Evolutionary conservation across 202 grass and related monocot species (phyloP).

Genomic region (Panicum hallii): DNA sequence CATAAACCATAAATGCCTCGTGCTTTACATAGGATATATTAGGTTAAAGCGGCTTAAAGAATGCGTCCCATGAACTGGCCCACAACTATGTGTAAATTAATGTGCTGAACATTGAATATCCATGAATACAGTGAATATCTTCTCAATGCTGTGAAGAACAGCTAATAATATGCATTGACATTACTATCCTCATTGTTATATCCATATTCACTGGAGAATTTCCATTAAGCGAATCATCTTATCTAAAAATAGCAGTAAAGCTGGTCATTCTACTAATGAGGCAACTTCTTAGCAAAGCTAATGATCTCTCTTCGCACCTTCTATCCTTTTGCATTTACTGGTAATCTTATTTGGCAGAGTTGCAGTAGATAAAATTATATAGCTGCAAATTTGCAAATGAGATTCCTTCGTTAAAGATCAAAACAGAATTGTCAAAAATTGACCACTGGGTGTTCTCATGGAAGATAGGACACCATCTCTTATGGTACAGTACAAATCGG

Average conservation of each 20-base stretch:
- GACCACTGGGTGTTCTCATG: not conserved
- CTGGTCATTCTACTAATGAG: not conserved
- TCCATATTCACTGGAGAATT: conserved; percentile 6
- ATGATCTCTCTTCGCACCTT: conserved; percentile 7
- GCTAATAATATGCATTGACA: not conserved
- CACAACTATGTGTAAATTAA: conserved; percentile 11
- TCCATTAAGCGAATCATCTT: conserved; percentile 10
- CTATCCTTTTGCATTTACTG: not conserved
- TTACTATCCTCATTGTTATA: not conserved
- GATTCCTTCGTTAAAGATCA: not conserved
- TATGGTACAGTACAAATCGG: conserved; percentile 8
- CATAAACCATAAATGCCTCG: conserved; percentile 25
- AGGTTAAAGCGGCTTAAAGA: conserved; percentile 4
- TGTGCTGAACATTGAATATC: conserved; percentile 18
- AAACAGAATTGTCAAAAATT: not conserved
- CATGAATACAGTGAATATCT: not conserved
- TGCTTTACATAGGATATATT: conserved; percentile 28
- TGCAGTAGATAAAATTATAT: conserved; percentile 1
- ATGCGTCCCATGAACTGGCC: not conserved
- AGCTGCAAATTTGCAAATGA: conserved; percentile 15
- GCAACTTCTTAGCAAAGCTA: conserved; percentile 16
- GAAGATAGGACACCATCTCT: not conserved
- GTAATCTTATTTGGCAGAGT: not conserved
- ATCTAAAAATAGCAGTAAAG: conserved; percentile 7
- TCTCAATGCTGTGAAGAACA: not conserved